A percentile compares a stretch with the other conserved stretches of the same genome.
Conservation (phyloP, 176 grass and related monocot genomes). For the Rhipidocladum racemiflorum region DNA sequence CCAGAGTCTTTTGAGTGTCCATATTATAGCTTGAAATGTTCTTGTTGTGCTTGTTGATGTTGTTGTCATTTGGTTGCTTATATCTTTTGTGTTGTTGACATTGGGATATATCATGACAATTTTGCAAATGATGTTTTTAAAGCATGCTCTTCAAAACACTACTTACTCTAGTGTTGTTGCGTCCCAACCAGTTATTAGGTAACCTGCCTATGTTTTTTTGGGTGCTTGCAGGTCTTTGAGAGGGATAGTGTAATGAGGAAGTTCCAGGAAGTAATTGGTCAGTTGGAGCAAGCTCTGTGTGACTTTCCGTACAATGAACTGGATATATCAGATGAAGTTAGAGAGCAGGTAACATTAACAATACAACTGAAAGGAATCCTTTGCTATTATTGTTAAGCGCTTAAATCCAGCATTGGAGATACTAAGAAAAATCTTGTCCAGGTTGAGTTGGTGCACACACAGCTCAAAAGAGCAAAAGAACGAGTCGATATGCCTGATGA, state of each 20-base stretch:
- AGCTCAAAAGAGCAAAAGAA: conserved; percentile 87
- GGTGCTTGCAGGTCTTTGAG: conserved; percentile 56
- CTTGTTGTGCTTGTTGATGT: background rate
- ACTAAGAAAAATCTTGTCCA: conserved; percentile 33
- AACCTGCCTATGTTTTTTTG: background rate
- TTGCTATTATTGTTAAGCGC: background rate
- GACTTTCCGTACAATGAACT: conserved; percentile 56
- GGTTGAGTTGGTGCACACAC: conserved; percentile 84
- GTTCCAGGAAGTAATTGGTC: conserved; percentile 52
- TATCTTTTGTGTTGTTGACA: background rate
- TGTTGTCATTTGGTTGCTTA: background rate
- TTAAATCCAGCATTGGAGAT: conserved; percentile 17
- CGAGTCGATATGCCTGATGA: conserved; percentile 50
- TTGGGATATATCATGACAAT: background rate
- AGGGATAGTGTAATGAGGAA: conserved; percentile 55
- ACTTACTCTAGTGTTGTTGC: background rate
- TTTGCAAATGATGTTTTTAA: conserved; percentile 2
- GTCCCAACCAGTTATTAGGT: background rate
- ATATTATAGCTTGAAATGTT: conserved; percentile 4
- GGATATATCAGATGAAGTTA: conserved; percentile 88
- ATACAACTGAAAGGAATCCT: conserved; percentile 16
- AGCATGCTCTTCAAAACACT: conserved; percentile 9
- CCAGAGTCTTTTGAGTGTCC: background rate
- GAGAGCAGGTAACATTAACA: conserved; percentile 59
- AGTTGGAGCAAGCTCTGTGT: conserved; percentile 61